phyloP scores from a whole-genome alignment of 2,329 filamentous ascomycete genomes.

The Periconia digitata region DNA sequence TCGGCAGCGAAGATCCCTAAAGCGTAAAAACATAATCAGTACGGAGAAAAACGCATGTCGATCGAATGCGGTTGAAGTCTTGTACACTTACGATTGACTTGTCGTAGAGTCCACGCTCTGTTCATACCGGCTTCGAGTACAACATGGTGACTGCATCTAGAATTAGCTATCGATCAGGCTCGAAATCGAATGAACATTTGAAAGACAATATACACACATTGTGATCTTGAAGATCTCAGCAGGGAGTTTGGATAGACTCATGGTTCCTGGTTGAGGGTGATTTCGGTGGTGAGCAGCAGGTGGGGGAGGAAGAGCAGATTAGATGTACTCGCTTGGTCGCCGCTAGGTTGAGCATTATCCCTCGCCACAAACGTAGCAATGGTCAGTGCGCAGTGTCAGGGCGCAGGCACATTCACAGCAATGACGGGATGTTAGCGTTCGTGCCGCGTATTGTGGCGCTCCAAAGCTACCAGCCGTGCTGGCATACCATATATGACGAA shows the following conservation, averaged over 20 bases:
- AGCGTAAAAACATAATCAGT: too few species aligned
- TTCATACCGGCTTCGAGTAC: constrained; percentile 2
- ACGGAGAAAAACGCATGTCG: background rate
- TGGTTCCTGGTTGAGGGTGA: background rate
- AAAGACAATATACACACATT: constrained; percentile 1
- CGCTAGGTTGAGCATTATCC: too few species aligned
- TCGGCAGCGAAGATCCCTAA: constrained; percentile 6
- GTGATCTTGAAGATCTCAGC: constrained; percentile 10
- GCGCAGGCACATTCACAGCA: background rate
- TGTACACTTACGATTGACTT: constrained; percentile 7
- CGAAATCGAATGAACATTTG: too few species aligned
- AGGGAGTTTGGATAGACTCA: constrained; percentile 7
- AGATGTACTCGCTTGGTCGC: background rate
- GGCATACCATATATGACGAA: too few species aligned
- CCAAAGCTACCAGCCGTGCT: too few species aligned
- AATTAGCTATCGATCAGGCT: too few species aligned
- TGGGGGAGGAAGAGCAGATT: background rate
- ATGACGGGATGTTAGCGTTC: background rate
- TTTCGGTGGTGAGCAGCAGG: background rate
- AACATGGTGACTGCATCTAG: background rate
- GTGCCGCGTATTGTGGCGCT: too few species aligned
- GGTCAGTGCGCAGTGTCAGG: background rate
- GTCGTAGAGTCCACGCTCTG: constrained; percentile 4
- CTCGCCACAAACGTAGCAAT: too few species aligned
- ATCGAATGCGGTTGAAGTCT: background rate